phyloP scores from a whole-genome alignment of 2,329 filamentous ascomycete genomes.

The Diaporthe capsici region DNA sequence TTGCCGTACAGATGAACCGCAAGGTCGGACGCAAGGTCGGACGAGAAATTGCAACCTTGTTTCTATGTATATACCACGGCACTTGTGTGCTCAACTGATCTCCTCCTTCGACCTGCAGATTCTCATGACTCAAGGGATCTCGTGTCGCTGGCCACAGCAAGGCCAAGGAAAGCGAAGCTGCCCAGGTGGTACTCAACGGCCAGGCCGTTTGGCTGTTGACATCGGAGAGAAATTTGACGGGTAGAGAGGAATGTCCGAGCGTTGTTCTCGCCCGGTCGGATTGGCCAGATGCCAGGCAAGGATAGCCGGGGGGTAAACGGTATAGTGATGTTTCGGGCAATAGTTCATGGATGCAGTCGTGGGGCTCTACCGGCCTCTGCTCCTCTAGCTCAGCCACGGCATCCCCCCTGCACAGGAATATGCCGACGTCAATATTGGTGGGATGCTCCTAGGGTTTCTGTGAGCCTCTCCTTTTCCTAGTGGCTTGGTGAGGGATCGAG shows the following conservation, averaged over 20 bases:
- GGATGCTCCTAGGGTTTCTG: not conserved
- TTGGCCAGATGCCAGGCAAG: not conserved
- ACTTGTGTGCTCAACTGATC: not conserved
- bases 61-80: constrained; percentile 31
- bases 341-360: not conserved
- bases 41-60: not conserved
- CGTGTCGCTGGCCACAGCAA: not conserved
- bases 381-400: constrained; percentile 17
- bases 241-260: not conserved
- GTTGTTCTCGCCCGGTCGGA: not conserved
- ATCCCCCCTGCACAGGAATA: constrained; percentile 22
- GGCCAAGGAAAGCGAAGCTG: not conserved
- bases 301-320: not conserved
- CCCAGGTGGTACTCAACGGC: not conserved
- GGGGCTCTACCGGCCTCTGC: not conserved
- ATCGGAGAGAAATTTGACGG: constrained; percentile 15
- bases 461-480: constrained; percentile 28
- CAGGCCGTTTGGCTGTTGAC: constrained; percentile 10
- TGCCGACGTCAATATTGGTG: constrained; percentile 26
- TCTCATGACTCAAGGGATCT: constrained; percentile 6
- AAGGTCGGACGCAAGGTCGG: constrained; percentile 13
- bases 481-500: constrained; percentile 12
- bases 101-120: constrained; percentile 6
- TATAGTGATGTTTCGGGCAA: not conserved
- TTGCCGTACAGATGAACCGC: constrained; percentile 26